Conservation (phyloP, 2,329 filamentous ascomycete genomes). For the Cordyceps cateniannulata region DNA sequence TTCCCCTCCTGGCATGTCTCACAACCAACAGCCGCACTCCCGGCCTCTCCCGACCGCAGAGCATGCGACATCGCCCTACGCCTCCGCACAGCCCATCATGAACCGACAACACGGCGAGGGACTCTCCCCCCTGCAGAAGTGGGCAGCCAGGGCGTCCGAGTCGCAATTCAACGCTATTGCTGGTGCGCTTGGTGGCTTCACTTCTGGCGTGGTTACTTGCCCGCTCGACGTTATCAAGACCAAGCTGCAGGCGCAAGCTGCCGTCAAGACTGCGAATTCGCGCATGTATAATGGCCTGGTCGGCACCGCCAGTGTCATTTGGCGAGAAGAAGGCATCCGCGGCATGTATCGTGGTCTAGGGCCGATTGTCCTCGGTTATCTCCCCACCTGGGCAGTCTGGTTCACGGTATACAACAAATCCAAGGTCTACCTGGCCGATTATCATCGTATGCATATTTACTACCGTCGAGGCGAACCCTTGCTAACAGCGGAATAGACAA, state of each 20-base stretch:
- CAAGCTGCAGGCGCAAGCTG: slow-evolving; percentile 84
- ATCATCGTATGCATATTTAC: slow-evolving; percentile 45
- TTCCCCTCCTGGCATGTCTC: slow-evolving; percentile 42
- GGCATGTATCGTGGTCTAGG: slow-evolving; percentile 92
- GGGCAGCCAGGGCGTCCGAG: slow-evolving; percentile 50
- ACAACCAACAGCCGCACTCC: slow-evolving; percentile 36
- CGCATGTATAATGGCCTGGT: slow-evolving; percentile 78
- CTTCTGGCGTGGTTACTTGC: slow-evolving; percentile 90
- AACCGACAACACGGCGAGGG: slow-evolving; percentile 18
- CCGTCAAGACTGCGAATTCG: slow-evolving; percentile 43
- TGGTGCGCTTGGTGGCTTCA: slow-evolving; percentile 83
- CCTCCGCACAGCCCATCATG: slow-evolving; percentile 15
- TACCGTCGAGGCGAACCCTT: no score
- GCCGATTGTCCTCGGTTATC: slow-evolving; percentile 89
- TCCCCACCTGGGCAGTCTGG: slow-evolving; percentile 98
- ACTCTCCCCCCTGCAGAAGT: slow-evolving; percentile 45
- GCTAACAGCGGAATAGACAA: slow-evolving; percentile 49
- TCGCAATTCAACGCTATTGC: slow-evolving; percentile 74
- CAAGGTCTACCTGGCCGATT: slow-evolving; percentile 64
- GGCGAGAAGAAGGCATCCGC: slow-evolving; percentile 77
- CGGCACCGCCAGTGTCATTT: slow-evolving; percentile 80
- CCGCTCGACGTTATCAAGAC: slow-evolving; percentile 99
- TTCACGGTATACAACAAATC: slow-evolving; percentile 93
- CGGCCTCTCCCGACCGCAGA: slow-evolving; percentile 24
- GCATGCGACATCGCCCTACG: slow-evolving; percentile 31